Conservation (phyloP, 257 asterid genomes). For the Nyctanthes arbortristis region DNA sequence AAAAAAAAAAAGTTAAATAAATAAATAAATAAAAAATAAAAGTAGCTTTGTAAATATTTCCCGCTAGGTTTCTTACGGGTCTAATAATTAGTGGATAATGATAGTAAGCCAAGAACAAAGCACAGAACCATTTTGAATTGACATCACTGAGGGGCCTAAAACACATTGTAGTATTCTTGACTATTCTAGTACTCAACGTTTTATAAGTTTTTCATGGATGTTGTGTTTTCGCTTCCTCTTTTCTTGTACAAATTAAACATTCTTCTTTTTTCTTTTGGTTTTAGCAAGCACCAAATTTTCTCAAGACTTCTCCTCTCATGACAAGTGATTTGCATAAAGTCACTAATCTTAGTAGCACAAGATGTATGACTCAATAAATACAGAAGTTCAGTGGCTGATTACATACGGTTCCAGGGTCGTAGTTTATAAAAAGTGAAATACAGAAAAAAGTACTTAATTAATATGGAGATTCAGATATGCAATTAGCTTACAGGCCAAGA, state of each 20-base stretch:
- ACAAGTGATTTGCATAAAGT: conserved; percentile 6
- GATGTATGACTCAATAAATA: conserved; percentile 6
- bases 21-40: too few species aligned
- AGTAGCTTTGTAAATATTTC: neutral
- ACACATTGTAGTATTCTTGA: neutral
- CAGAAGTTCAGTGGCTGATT: neutral
- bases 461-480: neutral
- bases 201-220: neutral
- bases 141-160: neutral
- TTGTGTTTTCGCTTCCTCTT: neutral
- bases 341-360: conserved; percentile 5
- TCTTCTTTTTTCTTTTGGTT: too few species aligned
- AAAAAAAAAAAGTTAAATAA: too few species aligned
- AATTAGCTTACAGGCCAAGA: conserved; percentile 6
- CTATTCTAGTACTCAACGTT: neutral
- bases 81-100: neutral
- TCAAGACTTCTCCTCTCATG: neutral
- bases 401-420: conserved; percentile 8
- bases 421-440: neutral
- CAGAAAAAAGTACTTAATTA: neutral
- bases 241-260: too few species aligned
- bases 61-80: neutral
- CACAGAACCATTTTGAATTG: neutral
- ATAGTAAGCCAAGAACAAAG: neutral
- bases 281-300: too few species aligned